Percentiles rank a stretch among this genome's conserved stretches.
These are phyloP conservation scores for Wallacemonas sp. DNA, from an alignment of 208 protist species.

Conservation along the genomic window DNA sequence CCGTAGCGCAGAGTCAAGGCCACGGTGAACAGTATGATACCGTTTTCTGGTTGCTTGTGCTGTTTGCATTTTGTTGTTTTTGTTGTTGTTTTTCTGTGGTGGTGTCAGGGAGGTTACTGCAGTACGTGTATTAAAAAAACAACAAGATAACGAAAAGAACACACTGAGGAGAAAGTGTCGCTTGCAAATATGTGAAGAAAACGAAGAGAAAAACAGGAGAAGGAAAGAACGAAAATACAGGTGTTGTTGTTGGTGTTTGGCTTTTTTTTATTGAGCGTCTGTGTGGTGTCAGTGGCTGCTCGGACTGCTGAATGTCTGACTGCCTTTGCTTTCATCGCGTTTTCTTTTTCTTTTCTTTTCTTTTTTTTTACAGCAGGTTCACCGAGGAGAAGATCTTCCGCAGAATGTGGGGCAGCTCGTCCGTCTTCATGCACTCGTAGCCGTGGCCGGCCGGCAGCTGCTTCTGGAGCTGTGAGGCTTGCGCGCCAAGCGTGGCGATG, in stretches of 20 bases:
- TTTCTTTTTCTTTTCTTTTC: too few relatives aligned
- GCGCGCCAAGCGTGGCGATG: conserved; percentile 82
- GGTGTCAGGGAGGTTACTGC: too few relatives aligned
- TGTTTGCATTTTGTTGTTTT: too few relatives aligned
- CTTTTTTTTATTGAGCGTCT: conserved; percentile 8
- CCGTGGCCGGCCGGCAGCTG: conserved; percentile 82
- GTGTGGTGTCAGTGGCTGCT: too few relatives aligned
- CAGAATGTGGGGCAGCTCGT: conserved; percentile 82
- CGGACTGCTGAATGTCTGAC: too few relatives aligned
- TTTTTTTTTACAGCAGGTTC: conserved; percentile 48
- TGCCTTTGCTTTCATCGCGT: too few relatives aligned
- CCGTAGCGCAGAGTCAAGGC: too few relatives aligned
- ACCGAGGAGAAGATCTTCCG: conserved; percentile 87
- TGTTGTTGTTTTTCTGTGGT: too few relatives aligned
- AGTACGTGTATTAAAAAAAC: background rate
- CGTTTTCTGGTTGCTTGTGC: too few relatives aligned
- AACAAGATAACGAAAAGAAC: conserved; percentile 16
- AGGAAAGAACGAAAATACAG: too few relatives aligned
- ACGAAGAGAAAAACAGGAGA: conserved; percentile 22
- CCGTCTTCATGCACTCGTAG: conserved; percentile 89
- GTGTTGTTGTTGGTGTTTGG: conserved; percentile 22
- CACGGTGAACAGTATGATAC: too few relatives aligned
- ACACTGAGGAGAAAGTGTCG: background rate
- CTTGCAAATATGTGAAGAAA: background rate
- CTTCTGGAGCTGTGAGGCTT: conserved; percentile 73